Evolutionary conservation across 768 basidiomycete species (phyloP), one percentile per base, ranked within the genome.

Genomic region (Phylloporus sp.): DNA sequence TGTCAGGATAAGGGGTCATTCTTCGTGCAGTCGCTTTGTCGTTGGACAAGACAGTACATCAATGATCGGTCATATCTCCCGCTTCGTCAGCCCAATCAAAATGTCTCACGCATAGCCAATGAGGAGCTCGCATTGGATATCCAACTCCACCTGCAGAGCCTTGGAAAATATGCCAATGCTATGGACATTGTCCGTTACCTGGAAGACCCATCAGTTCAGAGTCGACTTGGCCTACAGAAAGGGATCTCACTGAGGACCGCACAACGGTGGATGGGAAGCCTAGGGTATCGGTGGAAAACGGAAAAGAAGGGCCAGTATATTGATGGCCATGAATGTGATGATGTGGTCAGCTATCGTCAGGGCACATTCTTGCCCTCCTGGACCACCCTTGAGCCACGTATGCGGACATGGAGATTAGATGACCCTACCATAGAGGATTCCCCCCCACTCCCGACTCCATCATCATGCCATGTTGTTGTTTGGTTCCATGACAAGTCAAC

Each of bases 401-500:
- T 41, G 18, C 13, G 15, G 23, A 41, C 8, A 24, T 41, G 24
- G 40, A 15, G 16, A 24, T 6, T 5, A 13, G 11, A 41, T 24
- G 23, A 41, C 22, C 24, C 12, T 13, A 41, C 22, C 24, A 11
- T 2, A 13, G 40, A 26, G 12, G 36, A 38, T 38, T 38, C 36
- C 20, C 36, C 36, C 20, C 20, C 20, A 9, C 36, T 38, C 20
- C 18, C 34, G n/a, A 35, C n/a, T 38, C 36, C n/a, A 6, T 29
- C 28, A 5, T 9, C 34, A 9, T 13, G 23, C 15, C 23, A 6
- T 24, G 43, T 31, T 29, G 28, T 49, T 18, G 11, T 42, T 11
- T 49, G 48, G 48, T 42, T 41, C 11, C 40, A 49, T 16, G 31
- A 49, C 23, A 16, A 49, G n/a, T 49, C 48, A 24, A 42, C 23